phyloP scores from a whole-genome alignment of 345 rosid species.

The Boechera stricta region DNA sequence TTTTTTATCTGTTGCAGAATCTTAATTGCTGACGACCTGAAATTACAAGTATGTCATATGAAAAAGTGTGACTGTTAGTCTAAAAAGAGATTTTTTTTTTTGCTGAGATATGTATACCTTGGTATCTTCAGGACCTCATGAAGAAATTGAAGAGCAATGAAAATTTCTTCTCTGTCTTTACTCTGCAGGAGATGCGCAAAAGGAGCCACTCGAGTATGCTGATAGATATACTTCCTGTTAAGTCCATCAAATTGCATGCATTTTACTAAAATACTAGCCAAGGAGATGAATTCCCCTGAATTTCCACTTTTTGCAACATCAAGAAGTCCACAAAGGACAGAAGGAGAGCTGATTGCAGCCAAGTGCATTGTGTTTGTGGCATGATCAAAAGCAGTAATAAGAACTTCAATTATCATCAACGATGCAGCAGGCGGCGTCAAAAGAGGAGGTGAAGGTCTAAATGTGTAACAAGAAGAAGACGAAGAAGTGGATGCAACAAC shows the following conservation, averaged over 20 bases:
- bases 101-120: constrained; percentile 52
- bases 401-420: constrained; percentile 82
- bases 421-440: constrained; percentile 87
- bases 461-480: constrained; percentile 51
- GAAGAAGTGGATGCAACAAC: constrained; percentile 56
- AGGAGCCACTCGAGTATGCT: constrained; percentile 64
- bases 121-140: constrained; percentile 81
- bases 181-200: constrained; percentile 64
- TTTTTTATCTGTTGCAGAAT: constrained; percentile 65
- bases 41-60: constrained; percentile 28
- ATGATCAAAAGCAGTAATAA: constrained; percentile 81
- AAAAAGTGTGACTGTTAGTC: neutral
- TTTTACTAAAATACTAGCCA: constrained; percentile 74
- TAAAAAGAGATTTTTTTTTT: neutral
- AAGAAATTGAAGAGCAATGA: constrained; percentile 69
- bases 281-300: constrained; percentile 60
- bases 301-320: constrained; percentile 62
- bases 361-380: constrained; percentile 72
- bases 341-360: constrained; percentile 76
- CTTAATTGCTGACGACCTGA: constrained; percentile 71
- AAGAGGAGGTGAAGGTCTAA: constrained; percentile 46
- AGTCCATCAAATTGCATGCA: constrained; percentile 91
- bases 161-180: constrained; percentile 55
- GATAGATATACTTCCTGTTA: constrained; percentile 65
- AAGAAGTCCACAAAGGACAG: constrained; percentile 63